These are phyloP conservation scores for Astragalus membranaceus DNA, from an alignment of 306 rosid genomes.

Conservation along the genomic window DNA sequence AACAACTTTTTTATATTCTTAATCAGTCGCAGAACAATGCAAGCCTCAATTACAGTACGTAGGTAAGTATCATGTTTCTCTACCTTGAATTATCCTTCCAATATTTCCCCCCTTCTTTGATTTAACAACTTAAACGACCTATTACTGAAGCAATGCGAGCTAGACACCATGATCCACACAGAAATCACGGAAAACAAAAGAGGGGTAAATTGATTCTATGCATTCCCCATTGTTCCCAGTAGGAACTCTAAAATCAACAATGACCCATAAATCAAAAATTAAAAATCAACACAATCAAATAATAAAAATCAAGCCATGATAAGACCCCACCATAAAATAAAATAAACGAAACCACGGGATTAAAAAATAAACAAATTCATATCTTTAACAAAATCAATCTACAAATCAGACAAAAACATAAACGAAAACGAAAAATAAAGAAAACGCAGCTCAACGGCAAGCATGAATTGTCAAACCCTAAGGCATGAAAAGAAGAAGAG, in stretches of 20 bases:
- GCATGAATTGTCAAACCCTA: not conserved
- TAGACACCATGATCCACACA: slow-evolving; percentile 23
- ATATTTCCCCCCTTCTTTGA: not conserved
- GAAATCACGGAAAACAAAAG: not conserved
- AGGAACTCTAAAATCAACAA: not conserved
- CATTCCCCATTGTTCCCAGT: slow-evolving; percentile 7
- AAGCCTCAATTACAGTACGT: not conserved
- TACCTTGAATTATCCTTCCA: not conserved
- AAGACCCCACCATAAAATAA: not conserved
- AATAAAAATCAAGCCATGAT: slow-evolving; percentile 13
- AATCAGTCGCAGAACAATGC: not conserved
- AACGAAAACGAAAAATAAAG: not conserved
- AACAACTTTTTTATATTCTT: not conserved
- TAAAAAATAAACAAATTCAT: not conserved
- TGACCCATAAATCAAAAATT: not conserved
- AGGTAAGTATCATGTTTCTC: not conserved
- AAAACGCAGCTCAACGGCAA: not conserved
- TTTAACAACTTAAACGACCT: not conserved
- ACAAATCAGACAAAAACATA: not conserved
- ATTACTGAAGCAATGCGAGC: slow-evolving; percentile 12
- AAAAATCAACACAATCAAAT: not conserved
- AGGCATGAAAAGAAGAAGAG: not conserved
- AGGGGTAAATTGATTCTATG: not conserved
- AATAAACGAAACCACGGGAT: not conserved
- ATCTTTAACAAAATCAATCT: not conserved